Conservation (phyloP, 768 basidiomycete genomes). For the Lentinula detonsa region DNA sequence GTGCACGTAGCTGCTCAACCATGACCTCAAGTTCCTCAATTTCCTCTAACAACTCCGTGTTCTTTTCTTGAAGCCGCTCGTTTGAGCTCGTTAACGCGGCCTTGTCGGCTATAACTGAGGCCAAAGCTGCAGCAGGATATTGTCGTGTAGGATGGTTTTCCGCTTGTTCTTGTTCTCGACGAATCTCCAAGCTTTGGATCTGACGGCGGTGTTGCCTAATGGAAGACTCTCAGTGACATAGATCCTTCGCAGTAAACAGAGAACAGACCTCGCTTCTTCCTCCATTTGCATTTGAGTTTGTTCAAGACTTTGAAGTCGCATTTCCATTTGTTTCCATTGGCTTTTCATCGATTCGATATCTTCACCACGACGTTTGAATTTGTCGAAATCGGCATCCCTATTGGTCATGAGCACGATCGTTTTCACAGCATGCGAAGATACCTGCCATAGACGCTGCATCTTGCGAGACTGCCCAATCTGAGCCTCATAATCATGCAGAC, state of each 20-base stretch:
- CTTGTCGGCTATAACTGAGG: constrained; percentile 32
- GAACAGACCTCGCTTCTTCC: constrained; percentile 49
- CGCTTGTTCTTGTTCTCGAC: constrained; percentile 30
- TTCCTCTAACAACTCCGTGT: constrained; percentile 46
- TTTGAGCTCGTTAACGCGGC: constrained; percentile 42
- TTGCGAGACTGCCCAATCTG: constrained; percentile 79
- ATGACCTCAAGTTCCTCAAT: constrained; percentile 65
- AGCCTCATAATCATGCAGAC: constrained; percentile 79
- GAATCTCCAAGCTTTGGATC: constrained; percentile 58
- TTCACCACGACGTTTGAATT: constrained; percentile 58
- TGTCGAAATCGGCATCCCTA: constrained; percentile 74
- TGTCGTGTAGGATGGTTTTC: constrained; percentile 5
- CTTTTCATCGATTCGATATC: constrained; percentile 50
- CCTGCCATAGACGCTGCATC: constrained; percentile 75
- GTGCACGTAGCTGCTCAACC: constrained; percentile 59
- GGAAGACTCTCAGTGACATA: not conserved
- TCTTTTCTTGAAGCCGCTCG: constrained; percentile 50
- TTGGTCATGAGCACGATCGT: not conserved
- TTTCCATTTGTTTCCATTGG: constrained; percentile 59
- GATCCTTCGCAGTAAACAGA: not conserved
- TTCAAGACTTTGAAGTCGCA: constrained; percentile 55
- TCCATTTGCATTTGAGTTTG: constrained; percentile 48
- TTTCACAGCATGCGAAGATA: not conserved
- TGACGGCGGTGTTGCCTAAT: constrained; percentile 51
- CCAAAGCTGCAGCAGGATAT: constrained; percentile 16